A percentile compares a stretch with the other conserved stretches of the same genome.
Conservation (phyloP, 139 green algal species). For the Micractinium sp. region DNA sequence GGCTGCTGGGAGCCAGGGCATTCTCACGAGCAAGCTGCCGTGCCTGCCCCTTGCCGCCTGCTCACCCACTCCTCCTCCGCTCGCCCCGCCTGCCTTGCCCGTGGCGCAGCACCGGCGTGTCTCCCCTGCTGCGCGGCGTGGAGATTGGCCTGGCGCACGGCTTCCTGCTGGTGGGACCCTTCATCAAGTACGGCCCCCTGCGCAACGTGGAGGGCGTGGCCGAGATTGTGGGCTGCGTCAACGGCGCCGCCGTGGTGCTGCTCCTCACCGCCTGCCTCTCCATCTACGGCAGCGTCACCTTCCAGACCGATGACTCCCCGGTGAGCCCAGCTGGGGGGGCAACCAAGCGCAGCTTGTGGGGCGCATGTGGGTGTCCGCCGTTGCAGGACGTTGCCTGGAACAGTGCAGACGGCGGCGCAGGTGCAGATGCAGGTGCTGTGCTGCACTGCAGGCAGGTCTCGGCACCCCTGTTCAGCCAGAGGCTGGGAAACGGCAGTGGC, state of each 20-base stretch:
- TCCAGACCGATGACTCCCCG: constrained; percentile 73
- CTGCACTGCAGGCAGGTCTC: no score
- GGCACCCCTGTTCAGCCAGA: no score
- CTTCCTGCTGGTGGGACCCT: constrained; percentile 94
- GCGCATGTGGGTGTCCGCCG: background rate
- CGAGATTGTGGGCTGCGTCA: constrained; percentile 86
- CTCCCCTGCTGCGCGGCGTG: constrained; percentile 93
- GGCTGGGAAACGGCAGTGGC: no score
- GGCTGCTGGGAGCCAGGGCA: no score
- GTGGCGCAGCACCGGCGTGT: constrained; percentile 73
- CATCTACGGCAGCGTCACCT: constrained; percentile 91
- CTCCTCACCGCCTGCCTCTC: constrained; percentile 92
- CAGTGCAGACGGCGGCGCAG: no score
- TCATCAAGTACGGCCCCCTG: constrained; percentile 97
- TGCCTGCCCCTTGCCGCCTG: constrained; percentile 36
- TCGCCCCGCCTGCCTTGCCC: background rate
- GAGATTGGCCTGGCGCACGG: constrained; percentile 98
- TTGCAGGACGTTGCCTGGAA: no score
- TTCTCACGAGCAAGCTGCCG: no score
- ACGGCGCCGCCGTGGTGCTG: constrained; percentile 88
- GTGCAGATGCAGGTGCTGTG: no score
- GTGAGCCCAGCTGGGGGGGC: background rate
- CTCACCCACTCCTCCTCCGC: constrained; percentile 68
- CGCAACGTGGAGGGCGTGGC: constrained; percentile 81
- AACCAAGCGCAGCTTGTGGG: background rate